phyloP scores from a whole-genome alignment of 2,329 filamentous ascomycete species.

The Botrytis hyacinthi region DNA sequence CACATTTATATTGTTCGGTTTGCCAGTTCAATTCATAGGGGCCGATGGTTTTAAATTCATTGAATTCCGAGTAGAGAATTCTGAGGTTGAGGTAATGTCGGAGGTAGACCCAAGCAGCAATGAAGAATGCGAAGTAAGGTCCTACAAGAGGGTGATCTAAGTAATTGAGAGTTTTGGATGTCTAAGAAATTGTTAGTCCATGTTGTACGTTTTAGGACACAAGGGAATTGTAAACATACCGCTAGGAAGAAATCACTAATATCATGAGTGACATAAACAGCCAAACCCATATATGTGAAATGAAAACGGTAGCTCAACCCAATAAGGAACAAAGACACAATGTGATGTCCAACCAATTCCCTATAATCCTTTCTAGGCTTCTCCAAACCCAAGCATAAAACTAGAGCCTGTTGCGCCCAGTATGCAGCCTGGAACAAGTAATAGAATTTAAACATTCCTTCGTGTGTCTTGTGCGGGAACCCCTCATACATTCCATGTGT shows the following conservation, averaged over 20 bases:
- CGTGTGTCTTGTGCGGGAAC: constrained; percentile 81
- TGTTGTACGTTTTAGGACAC: background rate
- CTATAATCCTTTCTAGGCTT: constrained; percentile 94
- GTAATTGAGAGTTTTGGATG: constrained; percentile 90
- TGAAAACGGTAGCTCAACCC: constrained; percentile 89
- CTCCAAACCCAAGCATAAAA: constrained; percentile 83
- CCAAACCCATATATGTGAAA: constrained; percentile 91
- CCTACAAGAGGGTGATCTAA: constrained; percentile 72
- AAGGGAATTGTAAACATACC: constrained; percentile 49
- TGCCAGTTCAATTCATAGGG: constrained; percentile 75
- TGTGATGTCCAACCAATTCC: constrained; percentile 86
- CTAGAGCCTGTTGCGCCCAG: constrained; percentile 92
- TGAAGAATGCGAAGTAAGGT: constrained; percentile 83
- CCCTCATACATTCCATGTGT: constrained; percentile 84
- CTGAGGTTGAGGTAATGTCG: constrained; percentile 80
- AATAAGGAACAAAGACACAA: constrained; percentile 82
- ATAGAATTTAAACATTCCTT: constrained; percentile 84
- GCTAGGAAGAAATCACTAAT: constrained; percentile 94
- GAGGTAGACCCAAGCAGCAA: constrained; percentile 81
- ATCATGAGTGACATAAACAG: constrained; percentile 92
- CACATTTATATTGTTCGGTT: constrained; percentile 73
- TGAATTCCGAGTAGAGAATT: constrained; percentile 72
- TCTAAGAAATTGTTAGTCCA: constrained; percentile 48
- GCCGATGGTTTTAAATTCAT: constrained; percentile 70
- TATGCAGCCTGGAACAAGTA: constrained; percentile 92